Conservation (phyloP, 2,329 filamentous ascomycete species). For the Alternaria longipes region DNA sequence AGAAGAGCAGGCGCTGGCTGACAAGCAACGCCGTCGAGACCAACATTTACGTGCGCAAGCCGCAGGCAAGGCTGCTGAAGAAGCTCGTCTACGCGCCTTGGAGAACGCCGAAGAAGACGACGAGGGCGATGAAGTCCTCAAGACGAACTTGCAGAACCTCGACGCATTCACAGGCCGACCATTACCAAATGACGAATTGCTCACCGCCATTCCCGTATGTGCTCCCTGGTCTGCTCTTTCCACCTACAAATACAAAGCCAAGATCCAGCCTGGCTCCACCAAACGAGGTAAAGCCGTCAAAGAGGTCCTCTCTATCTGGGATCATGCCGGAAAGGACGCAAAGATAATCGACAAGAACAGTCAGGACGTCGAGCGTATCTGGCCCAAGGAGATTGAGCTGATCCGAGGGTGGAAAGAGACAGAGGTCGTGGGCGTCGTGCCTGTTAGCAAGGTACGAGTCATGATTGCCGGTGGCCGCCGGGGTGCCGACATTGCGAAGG, state of each 20-base stretch:
- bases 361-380: conserved; percentile 74
- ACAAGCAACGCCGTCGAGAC: conserved; percentile 77
- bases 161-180: conserved; percentile 81
- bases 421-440: conserved; percentile 81
- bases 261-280: conserved; percentile 85
- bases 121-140: conserved; percentile 66
- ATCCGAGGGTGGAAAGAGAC: conserved; percentile 82
- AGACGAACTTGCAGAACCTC: conserved; percentile 54
- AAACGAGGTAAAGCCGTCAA: conserved; percentile 97
- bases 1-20: conserved; percentile 76
- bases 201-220: conserved; percentile 70
- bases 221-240: conserved; percentile 70
- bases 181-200: conserved; percentile 81
- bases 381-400: conserved; percentile 85
- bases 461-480: conserved; percentile 67
- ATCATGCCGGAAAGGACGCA: conserved; percentile 66
- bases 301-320: conserved; percentile 87
- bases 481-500: conserved; percentile 40
- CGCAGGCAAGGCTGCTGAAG: conserved; percentile 79
- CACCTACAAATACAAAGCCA: conserved; percentile 91
- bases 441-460: conserved; percentile 80
- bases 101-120: conserved; percentile 57
- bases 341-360: conserved; percentile 57
- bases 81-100: conserved; percentile 62
- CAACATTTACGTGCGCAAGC: conserved; percentile 82